Evolutionary conservation across 495 filamentous ascomycete genomes (phyloP), one percentile per base, ranked within the genome.

Genomic region (Massariosphaeria phaeospora): DNA sequence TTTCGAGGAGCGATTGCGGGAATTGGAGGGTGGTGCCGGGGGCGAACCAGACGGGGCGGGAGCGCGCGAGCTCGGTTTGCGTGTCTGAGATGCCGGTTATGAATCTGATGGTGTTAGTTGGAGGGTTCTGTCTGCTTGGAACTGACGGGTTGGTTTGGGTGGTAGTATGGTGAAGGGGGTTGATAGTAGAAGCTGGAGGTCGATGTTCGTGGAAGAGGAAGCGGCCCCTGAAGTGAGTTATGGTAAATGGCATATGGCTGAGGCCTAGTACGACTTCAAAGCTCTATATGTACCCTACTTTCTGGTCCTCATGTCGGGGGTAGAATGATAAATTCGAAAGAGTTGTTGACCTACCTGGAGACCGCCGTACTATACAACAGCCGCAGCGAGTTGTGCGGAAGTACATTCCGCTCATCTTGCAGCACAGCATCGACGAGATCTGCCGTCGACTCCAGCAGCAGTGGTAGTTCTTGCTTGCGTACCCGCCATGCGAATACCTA

Each of bases 1-100:
- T 73, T 70, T 95, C 90, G 30, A 96, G 90, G 67, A 95, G 93
- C 0, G 85, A 82, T 7, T 83, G 81, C 3, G 91, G 89, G 4
- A 81, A 86, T 4, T 12, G 12, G 40, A 53, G 21, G 36, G 40
- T 1, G 30, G 7, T 33, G 21, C 15, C 13, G 17, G 23, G 27
- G 13, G 27, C 3, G 36, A 35, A 23, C 48, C 48, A 59, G 36
- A 30, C 2, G 12, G 55, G 48, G 11, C 41, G 48, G 33, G n/a
- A 3, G 13, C 48, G 48, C 6, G 20, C 1, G 3, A 82, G 78
- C 66, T 94, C 89, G 4, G 91, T 75, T 38, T 33, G 29, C 9
- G 56, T 52, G 45, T 72, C 69, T 49, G 65, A 66, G 18, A 96
- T 77, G 23, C 89, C 89, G 1, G 93, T 97, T 6, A 96, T 89